Evolutionary conservation across 495 filamentous ascomycete species (phyloP).

Genomic region (Antarctomyces pellizariae): DNA sequence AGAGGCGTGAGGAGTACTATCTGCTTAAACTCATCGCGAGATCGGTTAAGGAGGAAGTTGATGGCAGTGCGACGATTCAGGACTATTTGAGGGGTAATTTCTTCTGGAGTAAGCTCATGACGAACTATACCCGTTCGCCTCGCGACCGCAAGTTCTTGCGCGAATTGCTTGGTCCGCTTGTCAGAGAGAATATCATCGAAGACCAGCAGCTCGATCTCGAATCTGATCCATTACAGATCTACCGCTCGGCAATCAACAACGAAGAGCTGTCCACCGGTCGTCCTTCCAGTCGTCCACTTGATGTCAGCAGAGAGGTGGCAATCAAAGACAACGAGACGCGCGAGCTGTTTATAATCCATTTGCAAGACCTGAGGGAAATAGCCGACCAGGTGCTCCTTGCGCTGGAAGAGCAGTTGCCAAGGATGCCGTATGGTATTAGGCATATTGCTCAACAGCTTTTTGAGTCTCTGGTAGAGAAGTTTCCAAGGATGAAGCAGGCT

Average conservation of each 20-base stretch:
- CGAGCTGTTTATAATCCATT: slow-evolving; percentile 72
- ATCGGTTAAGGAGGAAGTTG: slow-evolving; percentile 71
- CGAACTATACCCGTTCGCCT: slow-evolving; percentile 75
- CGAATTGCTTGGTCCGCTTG: slow-evolving; percentile 57
- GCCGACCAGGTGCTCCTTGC: slow-evolving; percentile 65
- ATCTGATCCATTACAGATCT: slow-evolving; percentile 95
- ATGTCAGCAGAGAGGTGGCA: slow-evolving; percentile 72
- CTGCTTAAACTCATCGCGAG: slow-evolving; percentile 69
- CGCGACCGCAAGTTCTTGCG: slow-evolving; percentile 80
- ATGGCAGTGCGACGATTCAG: slow-evolving; percentile 43
- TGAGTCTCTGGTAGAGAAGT: slow-evolving; percentile 46
- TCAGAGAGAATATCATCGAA: slow-evolving; percentile 74
- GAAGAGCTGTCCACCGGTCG: slow-evolving; percentile 85
- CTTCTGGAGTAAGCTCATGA: slow-evolving; percentile 76
- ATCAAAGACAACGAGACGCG: slow-evolving; percentile 86
- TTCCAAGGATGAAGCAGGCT: slow-evolving; percentile 54
- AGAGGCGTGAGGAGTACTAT: slow-evolving; percentile 90
- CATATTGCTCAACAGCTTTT: slow-evolving; percentile 78
- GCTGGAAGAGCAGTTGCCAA: slow-evolving; percentile 60
- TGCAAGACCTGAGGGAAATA: slow-evolving; percentile 83
- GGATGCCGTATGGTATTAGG: slow-evolving; percentile 82
- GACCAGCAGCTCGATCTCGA: slow-evolving; percentile 80
- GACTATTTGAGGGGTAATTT: slow-evolving; percentile 79
- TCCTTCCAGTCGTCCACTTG: slow-evolving; percentile 50
- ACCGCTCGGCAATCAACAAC: slow-evolving; percentile 81